Evolutionary conservation across 768 basidiomycete genomes (phyloP), one percentile per base, ranked within the genome.

Genomic region (Hydnomerulius pinastri): DNA sequence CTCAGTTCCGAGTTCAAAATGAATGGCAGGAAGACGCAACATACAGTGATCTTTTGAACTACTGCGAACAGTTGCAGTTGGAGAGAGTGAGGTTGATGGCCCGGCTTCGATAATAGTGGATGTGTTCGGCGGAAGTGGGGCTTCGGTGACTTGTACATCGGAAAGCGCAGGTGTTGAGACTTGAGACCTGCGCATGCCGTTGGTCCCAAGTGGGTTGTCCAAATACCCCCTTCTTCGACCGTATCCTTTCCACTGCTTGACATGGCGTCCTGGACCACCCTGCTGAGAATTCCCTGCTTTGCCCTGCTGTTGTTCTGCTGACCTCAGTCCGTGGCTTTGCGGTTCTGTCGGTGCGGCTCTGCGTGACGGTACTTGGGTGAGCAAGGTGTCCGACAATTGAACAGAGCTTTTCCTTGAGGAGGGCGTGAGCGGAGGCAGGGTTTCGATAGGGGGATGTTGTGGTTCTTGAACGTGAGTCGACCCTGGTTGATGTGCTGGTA

Each of bases 371-470:
- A 17, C 28, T n/a, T 2, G 24, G 7, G 32, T 4, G 32, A 17
- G 13, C 6, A 4, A 7, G 6, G 21, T 12, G 15, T 21, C 24
- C 9, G 24, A 27, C 7, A 30, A 30, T 18, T n/a, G 42, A 15
- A 9, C 9, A 30, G 12, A 13, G 6, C 39, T 30, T 39, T 58
- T 51, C 7, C 50, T 44, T 15, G 60, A 44, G 20, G 60, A 44
- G 11, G 49, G 50, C 9, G 51, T 46, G 4, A 10, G 27, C 23
- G 39, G 17, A 29, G 43, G 52, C 2, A 66, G 51, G 4, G 48
- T 53, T 39, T 56, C 62, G 0, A 59, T 56, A 12, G 64, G 59
- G 13, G 56, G 53, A 28, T 45, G 9, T 8, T 55, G 56, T 10
- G 46, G 36, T 23, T 61, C 55, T 13, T 39, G 50, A 8, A 6